A percentile compares a stretch with the other conserved stretches of the same genome.
phyloP scores from a whole-genome alignment of 106 monocot genomes.

The Iris macrosiphon region DNA sequence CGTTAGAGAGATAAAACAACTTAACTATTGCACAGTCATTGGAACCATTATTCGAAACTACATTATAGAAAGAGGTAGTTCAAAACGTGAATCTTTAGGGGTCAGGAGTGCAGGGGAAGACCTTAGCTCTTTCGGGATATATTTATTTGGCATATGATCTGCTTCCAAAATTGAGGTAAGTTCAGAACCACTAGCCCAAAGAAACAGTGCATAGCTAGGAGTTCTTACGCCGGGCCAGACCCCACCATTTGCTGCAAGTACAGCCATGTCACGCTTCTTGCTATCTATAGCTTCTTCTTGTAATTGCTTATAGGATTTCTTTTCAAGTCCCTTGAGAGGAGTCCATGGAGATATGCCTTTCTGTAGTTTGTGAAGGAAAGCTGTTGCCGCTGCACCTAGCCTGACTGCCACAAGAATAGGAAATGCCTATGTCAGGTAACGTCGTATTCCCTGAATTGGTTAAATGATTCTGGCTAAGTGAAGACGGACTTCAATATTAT shows the following conservation, averaged over 20 bases:
- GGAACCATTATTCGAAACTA: too few relatives aligned
- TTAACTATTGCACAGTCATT: too few relatives aligned
- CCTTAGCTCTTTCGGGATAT: slow-evolving; percentile 72
- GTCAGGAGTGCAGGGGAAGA: slow-evolving; percentile 9
- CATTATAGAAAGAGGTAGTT: too few relatives aligned
- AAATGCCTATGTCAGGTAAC: slow-evolving; percentile 1
- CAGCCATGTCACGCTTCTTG: slow-evolving; percentile 81
- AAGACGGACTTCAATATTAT: not conserved
- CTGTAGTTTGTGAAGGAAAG: slow-evolving; percentile 68
- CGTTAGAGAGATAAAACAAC: too few relatives aligned
- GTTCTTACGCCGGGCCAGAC: slow-evolving; percentile 81
- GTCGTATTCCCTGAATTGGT: too few relatives aligned
- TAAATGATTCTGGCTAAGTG: not conserved
- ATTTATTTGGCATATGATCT: slow-evolving; percentile 92
- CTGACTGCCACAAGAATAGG: slow-evolving; percentile 41
- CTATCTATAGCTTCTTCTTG: slow-evolving; percentile 89
- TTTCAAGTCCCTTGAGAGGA: slow-evolving; percentile 76
- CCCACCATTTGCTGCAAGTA: slow-evolving; percentile 78
- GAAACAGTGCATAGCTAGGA: slow-evolving; percentile 86
- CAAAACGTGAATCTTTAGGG: too few relatives aligned
- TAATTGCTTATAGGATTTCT: slow-evolving; percentile 68
- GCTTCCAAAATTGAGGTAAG: slow-evolving; percentile 64
- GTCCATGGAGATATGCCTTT: slow-evolving; percentile 73
- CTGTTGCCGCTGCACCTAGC: slow-evolving; percentile 78
- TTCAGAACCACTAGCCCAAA: slow-evolving; percentile 89